phyloP scores from a whole-genome alignment of 345 rosid genomes.

The Clarkia xantiana region DNA sequence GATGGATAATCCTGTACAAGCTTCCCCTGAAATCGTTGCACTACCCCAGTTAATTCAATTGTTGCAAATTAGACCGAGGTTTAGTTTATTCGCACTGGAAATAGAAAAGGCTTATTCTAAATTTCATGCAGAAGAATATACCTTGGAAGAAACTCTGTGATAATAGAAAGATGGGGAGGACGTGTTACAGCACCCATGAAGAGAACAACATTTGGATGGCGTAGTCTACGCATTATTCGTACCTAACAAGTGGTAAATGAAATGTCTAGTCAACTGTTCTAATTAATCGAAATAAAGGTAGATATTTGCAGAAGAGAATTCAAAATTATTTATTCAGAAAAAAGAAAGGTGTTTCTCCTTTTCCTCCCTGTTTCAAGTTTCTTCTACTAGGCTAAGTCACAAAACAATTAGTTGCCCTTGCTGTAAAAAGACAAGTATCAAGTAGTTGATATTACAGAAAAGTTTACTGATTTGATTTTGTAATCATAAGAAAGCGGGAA shows the following conservation, averaged over 20 bases:
- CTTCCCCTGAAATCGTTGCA: conserved; percentile 57
- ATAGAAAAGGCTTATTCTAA: too few relatives aligned
- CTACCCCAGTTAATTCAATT: conserved; percentile 5
- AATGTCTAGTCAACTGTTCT: neutral
- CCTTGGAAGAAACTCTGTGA: conserved; percentile 97
- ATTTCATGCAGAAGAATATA: conserved; percentile 12
- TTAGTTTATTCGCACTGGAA: too few relatives aligned
- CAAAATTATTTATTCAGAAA: too few relatives aligned
- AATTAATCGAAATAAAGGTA: too few relatives aligned
- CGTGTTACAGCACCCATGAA: conserved; percentile 99
- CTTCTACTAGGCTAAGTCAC: too few relatives aligned
- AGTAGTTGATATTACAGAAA: neutral
- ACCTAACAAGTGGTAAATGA: conserved; percentile 34
- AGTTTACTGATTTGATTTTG: too few relatives aligned
- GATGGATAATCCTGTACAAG: conserved; percentile 82
- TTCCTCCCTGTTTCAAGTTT: too few relatives aligned
- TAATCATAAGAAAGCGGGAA: neutral
- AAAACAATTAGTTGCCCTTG: too few relatives aligned
- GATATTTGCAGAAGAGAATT: too few relatives aligned
- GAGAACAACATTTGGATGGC: conserved; percentile 96
- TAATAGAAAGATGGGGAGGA: conserved; percentile 91
- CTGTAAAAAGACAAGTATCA: too few relatives aligned
- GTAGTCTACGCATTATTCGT: conserved; percentile 94
- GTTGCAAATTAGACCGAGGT: conserved; percentile 4
- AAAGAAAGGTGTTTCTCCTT: too few relatives aligned